Base-by-base conservation (phyloP, 306 rosid species). In the Sphenostylis stenocarpa region DNA sequence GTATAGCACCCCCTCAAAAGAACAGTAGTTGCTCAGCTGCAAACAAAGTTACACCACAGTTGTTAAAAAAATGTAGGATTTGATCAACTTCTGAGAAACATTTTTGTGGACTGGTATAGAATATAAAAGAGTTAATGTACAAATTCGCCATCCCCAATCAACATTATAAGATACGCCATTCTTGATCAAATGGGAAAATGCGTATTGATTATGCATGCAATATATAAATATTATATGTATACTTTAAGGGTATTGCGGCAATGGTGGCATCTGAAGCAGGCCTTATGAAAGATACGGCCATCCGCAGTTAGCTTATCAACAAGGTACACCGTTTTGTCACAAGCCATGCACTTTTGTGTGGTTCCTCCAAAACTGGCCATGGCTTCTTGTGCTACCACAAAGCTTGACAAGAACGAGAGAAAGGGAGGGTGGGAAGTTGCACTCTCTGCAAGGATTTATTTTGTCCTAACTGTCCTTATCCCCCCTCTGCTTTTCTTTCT, bases 251-350 rank as follows among this genome's bases (percentile, higher is more conserved):
- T 91, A 28, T 39, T 85, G 24, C 49, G 77, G 88, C 97, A 94
- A 75, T 94, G 98, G 87, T 89, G 89, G 90, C 98, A 94, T 75
- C 94, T 80, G 86, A 94, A 94, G 87, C 96, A 91, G 65, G 93
- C 89, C 82, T 88, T 94, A 45, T 94, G 98, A 69, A 45, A 94
- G 29, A 80, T 17, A 24, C 93, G 87, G 60, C 86, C 77, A 75
- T 90, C 97, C 15, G 94, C 87, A 0, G 91, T 49, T 16, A 91
- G 44, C 88, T 86, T 82, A 43, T 94, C 98, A 14, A 91, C 96
- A 16, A 84, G 85, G 70, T 91, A 90, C 7, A 89, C 98, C 0
- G 97, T 91, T 85, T 91, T 91, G 7, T 77, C 72, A 41, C 96
- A 94, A 2, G 90, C 87, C 55, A 45, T 91, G 83, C 98, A 91